phyloP scores from a whole-genome alignment of 306 rosid genomes.

The Urtica urens region DNA sequence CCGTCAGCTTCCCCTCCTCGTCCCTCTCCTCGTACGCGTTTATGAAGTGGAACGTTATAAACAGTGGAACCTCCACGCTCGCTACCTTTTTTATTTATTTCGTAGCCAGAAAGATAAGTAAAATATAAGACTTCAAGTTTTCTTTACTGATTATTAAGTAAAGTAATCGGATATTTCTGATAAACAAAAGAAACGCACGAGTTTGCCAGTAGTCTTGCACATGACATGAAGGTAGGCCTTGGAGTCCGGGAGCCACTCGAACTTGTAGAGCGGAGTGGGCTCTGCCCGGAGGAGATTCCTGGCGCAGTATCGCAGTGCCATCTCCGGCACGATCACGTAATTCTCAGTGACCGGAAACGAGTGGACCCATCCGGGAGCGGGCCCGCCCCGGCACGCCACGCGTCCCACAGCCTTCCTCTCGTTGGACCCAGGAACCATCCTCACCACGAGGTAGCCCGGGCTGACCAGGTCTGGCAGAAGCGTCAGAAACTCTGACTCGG shows the following conservation, averaged over 20 bases:
- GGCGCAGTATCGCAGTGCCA: conserved; percentile 78
- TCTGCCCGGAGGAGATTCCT: conserved; percentile 74
- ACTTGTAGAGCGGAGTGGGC: conserved; percentile 83
- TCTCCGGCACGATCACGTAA: conserved; percentile 70
- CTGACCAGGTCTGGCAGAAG: conserved; percentile 66
- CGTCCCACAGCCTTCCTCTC: conserved; percentile 67
- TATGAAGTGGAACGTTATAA: conserved; percentile 74
- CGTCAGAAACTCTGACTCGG: conserved; percentile 57
- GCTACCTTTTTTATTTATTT: too few relatives aligned
- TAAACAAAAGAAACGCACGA: too few relatives aligned
- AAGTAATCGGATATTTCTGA: too few relatives aligned
- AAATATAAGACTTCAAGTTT: not conserved
- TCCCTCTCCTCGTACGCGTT: conserved; percentile 83
- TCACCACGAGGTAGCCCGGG: conserved; percentile 63
- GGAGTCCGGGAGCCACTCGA: conserved; percentile 71
- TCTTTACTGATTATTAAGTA: not conserved
- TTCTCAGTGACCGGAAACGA: conserved; percentile 75
- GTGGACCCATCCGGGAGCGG: conserved; percentile 89
- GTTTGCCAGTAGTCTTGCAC: conserved; percentile 74
- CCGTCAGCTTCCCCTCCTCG: conserved; percentile 66
- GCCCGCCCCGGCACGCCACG: conserved; percentile 54
- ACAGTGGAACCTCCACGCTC: conserved; percentile 83
- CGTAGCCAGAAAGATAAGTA: too few relatives aligned
- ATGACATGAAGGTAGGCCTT: conserved; percentile 66
- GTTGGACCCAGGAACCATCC: conserved; percentile 69